Conservation (phyloP, 2,329 filamentous ascomycete species). For the Cylindrodendrum hubeiense region DNA sequence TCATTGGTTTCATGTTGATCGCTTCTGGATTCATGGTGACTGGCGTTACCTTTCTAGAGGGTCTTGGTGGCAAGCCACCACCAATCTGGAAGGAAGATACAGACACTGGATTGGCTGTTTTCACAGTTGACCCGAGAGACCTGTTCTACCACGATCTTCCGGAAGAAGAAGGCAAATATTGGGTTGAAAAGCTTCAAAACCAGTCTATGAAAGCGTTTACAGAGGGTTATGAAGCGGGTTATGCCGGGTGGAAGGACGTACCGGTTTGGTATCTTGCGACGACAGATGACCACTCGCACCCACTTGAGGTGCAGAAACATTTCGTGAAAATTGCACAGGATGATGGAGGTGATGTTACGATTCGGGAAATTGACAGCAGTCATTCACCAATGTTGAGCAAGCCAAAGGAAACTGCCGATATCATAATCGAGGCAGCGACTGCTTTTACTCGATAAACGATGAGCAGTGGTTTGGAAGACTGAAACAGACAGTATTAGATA, state of each 20-base stretch:
- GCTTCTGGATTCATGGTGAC: slow-evolving; percentile 57
- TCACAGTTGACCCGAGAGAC: slow-evolving; percentile 53
- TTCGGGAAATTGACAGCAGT: slow-evolving; percentile 57
- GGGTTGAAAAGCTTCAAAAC: slow-evolving; percentile 54
- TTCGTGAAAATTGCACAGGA: slow-evolving; percentile 53
- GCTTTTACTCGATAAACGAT: slow-evolving; percentile 25
- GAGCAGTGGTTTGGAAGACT: no score
- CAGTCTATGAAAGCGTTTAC: slow-evolving; percentile 60
- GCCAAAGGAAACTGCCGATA: slow-evolving; percentile 52
- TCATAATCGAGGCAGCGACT: slow-evolving; percentile 48
- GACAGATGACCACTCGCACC: slow-evolving; percentile 54
- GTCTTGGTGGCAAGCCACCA: slow-evolving; percentile 55
- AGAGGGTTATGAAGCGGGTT: slow-evolving; percentile 57
- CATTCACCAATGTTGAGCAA: slow-evolving; percentile 64
- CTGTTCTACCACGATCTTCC: slow-evolving; percentile 65
- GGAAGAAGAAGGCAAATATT: slow-evolving; percentile 55
- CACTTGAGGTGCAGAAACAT: slow-evolving; percentile 54
- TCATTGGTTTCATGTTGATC: slow-evolving; percentile 59
- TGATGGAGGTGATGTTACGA: slow-evolving; percentile 51
- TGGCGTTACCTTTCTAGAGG: slow-evolving; percentile 56
- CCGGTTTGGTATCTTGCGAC: slow-evolving; percentile 61
- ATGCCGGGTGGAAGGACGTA: slow-evolving; percentile 62
- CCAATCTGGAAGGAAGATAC: slow-evolving; percentile 55
- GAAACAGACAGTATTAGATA: no score
- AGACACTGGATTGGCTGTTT: slow-evolving; percentile 55